These are phyloP conservation scores for Agrocybe praecox DNA, from an alignment of 768 basidiomycete genomes.

Conservation along the genomic window DNA sequence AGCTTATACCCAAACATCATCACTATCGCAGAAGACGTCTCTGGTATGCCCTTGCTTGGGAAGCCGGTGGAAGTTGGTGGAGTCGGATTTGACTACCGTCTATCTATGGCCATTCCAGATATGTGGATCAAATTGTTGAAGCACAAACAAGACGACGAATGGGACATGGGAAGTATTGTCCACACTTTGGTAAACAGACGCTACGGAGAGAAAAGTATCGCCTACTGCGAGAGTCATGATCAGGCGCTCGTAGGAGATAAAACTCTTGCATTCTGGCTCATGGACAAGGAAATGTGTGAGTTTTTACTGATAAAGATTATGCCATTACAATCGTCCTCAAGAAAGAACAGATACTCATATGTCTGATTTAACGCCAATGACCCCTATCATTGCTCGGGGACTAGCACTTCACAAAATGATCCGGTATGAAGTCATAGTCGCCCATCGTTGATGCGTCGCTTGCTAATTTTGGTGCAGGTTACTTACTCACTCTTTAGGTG, in stretches of 20 bases:
- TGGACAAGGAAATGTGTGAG: constrained; percentile 99
- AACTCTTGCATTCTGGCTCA: constrained; percentile 98
- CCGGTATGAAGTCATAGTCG: constrained; percentile 50
- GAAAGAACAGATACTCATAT: constrained; percentile 78
- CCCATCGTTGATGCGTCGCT: background rate
- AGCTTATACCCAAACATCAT: constrained; percentile 75
- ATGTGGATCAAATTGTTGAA: constrained; percentile 99
- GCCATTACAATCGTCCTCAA: background rate
- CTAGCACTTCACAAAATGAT: constrained; percentile 97
- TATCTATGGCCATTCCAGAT: constrained; percentile 98
- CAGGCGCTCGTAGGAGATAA: constrained; percentile 99
- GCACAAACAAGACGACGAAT: constrained; percentile 83
- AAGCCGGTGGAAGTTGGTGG: constrained; percentile 80
- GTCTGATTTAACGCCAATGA: constrained; percentile 84
- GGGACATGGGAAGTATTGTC: constrained; percentile 87
- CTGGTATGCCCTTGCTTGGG: constrained; percentile 97
- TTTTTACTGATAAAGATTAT: constrained; percentile 10
- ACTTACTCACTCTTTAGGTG: constrained; percentile 89
- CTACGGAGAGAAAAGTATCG: constrained; percentile 87
- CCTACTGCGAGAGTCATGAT: constrained; percentile 95
- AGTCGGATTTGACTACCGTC: constrained; percentile 95
- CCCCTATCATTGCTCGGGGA: constrained; percentile 85
- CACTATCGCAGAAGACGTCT: constrained; percentile 98
- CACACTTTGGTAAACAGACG: constrained; percentile 91
- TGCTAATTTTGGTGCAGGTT: constrained; percentile 48